phyloP scores from a whole-genome alignment of 1,139 yeast genomes.

The Barnettozyma hawaiiensis region DNA sequence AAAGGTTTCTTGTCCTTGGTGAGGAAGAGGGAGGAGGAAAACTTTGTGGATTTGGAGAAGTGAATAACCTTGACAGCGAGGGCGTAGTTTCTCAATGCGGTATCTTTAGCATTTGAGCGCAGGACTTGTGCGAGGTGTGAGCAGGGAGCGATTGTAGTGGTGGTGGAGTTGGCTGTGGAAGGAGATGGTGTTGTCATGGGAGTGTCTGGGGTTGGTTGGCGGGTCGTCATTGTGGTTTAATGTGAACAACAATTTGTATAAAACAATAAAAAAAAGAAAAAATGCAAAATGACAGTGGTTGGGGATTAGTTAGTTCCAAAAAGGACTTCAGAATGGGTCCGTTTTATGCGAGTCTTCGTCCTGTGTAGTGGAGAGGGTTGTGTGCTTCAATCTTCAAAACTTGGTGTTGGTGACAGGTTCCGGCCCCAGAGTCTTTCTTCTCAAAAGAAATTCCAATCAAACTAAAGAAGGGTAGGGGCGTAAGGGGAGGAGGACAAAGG shows the following conservation, averaged over 20 bases:
- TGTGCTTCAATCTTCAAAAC: neutral
- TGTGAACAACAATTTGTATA: too few species aligned
- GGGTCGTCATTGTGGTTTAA: neutral
- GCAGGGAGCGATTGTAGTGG: conserved; percentile 34
- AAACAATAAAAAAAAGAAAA: too few species aligned
- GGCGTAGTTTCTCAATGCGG: conserved; percentile 51
- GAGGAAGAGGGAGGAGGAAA: conserved; percentile 21
- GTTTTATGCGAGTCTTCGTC: neutral
- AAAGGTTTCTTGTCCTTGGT: conserved; percentile 27
- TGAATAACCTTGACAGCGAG: conserved; percentile 49
- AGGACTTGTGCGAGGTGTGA: conserved; percentile 50
- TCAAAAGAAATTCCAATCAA: neutral
- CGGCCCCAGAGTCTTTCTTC: neutral
- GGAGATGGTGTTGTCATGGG: conserved; percentile 6
- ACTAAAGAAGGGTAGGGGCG: too few species aligned
- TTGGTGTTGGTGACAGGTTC: neutral
- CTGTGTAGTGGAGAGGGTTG: neutral
- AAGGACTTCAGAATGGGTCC: too few species aligned
- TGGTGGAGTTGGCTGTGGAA: conserved; percentile 7
- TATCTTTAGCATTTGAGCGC: conserved; percentile 48
- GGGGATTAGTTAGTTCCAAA: too few species aligned
- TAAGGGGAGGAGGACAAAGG: too few species aligned
- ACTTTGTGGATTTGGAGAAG: conserved; percentile 27
- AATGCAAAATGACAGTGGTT: too few species aligned
- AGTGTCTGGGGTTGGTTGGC: conserved; percentile 7